phyloP scores from a whole-genome alignment of 2,329 filamentous ascomycete species.

The Chaetomium strumarium region DNA sequence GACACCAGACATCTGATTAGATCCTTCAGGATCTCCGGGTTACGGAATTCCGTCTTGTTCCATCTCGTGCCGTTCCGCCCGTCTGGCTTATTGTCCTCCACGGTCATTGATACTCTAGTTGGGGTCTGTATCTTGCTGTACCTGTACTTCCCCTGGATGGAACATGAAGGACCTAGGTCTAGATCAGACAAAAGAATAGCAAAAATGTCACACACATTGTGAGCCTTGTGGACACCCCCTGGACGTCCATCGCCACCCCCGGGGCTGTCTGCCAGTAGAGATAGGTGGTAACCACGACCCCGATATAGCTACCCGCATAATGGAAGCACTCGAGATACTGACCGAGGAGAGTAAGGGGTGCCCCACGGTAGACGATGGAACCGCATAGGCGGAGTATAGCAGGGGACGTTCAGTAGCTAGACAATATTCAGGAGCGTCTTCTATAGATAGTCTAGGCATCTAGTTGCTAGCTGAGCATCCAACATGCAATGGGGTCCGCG shows the following conservation, averaged over 20 bases:
- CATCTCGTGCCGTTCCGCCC: conserved; percentile 16
- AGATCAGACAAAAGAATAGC: background rate
- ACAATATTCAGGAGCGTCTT: background rate
- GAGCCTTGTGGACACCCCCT: background rate
- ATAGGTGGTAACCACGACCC: no score
- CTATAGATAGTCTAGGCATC: conserved; percentile 8
- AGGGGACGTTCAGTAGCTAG: no score
- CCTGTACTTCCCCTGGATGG: background rate
- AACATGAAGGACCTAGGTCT: background rate
- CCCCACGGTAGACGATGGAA: no score
- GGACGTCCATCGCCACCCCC: no score
- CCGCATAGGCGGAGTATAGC: no score
- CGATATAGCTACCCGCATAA: no score
- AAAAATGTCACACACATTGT: background rate
- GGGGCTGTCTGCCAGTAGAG: no score
- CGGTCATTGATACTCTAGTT: no score
- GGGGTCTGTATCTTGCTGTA: background rate
- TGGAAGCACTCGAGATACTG: no score
- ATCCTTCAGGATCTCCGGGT: background rate
- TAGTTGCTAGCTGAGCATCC: background rate
- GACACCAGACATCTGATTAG: background rate
- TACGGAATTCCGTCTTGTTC: conserved; percentile 3
- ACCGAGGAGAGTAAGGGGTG: no score
- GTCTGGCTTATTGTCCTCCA: background rate
- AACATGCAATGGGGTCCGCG: conserved; percentile 4